These are phyloP conservation scores for Lyophyllum atratum DNA, from an alignment of 768 basidiomycete species.

Conservation along the genomic window DNA sequence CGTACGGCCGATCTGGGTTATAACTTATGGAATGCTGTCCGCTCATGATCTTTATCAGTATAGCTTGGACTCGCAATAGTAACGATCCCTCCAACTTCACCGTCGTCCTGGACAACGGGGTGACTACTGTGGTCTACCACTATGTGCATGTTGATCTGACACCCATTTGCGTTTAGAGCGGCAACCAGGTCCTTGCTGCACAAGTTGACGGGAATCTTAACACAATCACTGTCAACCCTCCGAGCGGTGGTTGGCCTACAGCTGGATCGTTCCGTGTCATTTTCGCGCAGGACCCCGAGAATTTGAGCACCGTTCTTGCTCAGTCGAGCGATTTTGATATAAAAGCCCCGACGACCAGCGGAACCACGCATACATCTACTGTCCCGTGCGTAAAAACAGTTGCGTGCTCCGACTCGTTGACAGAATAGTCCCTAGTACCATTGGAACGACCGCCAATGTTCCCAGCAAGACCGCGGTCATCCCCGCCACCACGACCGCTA, in stretches of 20 bases:
- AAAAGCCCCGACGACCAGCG: slow-evolving; percentile 22
- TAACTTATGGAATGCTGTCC: not conserved
- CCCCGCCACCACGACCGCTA: slow-evolving; percentile 14
- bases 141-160: not conserved
- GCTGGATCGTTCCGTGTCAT: slow-evolving; percentile 72
- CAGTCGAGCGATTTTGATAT: slow-evolving; percentile 69
- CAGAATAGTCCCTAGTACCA: not conserved
- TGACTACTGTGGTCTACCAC: slow-evolving; percentile 24
- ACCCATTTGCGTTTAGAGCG: slow-evolving; percentile 28
- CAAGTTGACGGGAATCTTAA: slow-evolving; percentile 51
- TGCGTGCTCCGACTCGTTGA: not conserved
- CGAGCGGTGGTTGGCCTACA: slow-evolving; percentile 66
- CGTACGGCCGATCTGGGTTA: slow-evolving; percentile 27
- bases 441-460: slow-evolving; percentile 1
- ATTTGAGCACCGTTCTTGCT: slow-evolving; percentile 60
- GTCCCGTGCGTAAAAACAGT: slow-evolving; percentile 22
- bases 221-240: slow-evolving; percentile 46
- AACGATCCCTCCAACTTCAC: slow-evolving; percentile 75
- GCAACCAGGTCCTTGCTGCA: slow-evolving; percentile 53
- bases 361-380: slow-evolving; percentile 14
- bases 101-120: slow-evolving; percentile 65
- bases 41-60: slow-evolving; percentile 25
- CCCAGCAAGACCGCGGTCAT: slow-evolving; percentile 12
- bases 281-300: slow-evolving; percentile 51
- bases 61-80: slow-evolving; percentile 64